Percentiles rank a stretch among this genome's conserved stretches.
Conservation (phyloP, 495 filamentous ascomycete species). For the Penicillium bovifimosum region DNA sequence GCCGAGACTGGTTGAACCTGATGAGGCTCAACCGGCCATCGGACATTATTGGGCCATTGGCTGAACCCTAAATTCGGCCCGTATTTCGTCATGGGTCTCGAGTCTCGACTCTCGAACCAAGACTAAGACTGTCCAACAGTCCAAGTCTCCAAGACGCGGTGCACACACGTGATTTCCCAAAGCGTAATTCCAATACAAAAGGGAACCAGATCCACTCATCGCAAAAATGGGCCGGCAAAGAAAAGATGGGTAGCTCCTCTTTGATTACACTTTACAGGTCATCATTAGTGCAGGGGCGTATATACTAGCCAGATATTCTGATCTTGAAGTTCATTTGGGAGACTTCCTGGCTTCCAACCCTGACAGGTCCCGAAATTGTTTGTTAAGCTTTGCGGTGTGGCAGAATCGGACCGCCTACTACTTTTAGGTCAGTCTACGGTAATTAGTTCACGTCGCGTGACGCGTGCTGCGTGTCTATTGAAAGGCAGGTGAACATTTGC, state of each 20-base stretch:
- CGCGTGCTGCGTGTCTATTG: conserved; percentile 11
- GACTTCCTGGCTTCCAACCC: too few relatives aligned
- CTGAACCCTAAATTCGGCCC: too few relatives aligned
- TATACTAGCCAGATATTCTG: too few relatives aligned
- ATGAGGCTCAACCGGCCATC: too few relatives aligned
- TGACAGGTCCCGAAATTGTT: too few relatives aligned
- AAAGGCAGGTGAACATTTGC: not conserved
- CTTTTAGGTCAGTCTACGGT: not conserved
- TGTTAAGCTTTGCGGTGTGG: too few relatives aligned
- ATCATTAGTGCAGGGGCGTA: conserved; percentile 99
- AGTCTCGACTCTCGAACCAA: too few relatives aligned
- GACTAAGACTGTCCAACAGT: too few relatives aligned
- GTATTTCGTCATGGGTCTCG: too few relatives aligned
- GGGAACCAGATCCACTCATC: not conserved
- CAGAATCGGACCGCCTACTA: not conserved
- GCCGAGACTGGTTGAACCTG: too few relatives aligned
- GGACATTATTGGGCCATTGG: too few relatives aligned
- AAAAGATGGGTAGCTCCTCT: conserved; percentile 87
- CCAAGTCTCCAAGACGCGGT: too few relatives aligned
- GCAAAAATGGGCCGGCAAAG: not conserved
- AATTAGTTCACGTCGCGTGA: conserved; percentile 23
- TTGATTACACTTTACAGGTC: conserved; percentile 82
- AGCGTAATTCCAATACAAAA: not conserved
- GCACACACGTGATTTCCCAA: not conserved
- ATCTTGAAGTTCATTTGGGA: not conserved